phyloP scores from a whole-genome alignment of 208 protist genomes.

The Leishmania gerbilli region DNA sequence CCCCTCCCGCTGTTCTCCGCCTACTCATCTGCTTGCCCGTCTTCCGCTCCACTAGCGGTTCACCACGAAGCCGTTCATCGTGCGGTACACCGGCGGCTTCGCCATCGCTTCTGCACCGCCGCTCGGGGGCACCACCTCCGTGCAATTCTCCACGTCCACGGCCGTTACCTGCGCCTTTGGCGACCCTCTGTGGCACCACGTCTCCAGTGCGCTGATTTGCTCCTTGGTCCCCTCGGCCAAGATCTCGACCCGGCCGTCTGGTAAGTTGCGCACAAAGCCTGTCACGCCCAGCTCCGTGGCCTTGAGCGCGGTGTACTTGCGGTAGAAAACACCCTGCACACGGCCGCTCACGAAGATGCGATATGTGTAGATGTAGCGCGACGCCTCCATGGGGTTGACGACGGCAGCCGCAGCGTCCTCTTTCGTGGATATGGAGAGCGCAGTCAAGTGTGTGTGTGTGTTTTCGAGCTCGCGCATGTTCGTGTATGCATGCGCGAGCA shows the following conservation, averaged over 20 bases:
- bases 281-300: slow-evolving; percentile 56
- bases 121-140: not conserved
- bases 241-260: slow-evolving; percentile 78
- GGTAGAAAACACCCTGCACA: slow-evolving; percentile 91
- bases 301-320: slow-evolving; percentile 72
- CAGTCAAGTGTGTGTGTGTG: not conserved
- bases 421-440: not conserved
- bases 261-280: slow-evolving; percentile 83
- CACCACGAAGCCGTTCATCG: slow-evolving; percentile 3
- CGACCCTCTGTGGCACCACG: slow-evolving; percentile 80
- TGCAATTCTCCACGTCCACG: slow-evolving; percentile 27
- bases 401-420: not conserved
- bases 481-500: not conserved
- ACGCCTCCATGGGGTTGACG: not conserved
- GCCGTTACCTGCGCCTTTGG: slow-evolving; percentile 60
- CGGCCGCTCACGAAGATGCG: slow-evolving; percentile 76
- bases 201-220: slow-evolving; percentile 47
- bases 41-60: not conserved
- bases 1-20: not conserved
- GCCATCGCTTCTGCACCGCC: not conserved
- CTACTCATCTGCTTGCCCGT: not conserved
- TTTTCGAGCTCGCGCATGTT: not conserved
- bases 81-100: not conserved
- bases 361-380: slow-evolving; percentile 16
- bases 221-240: slow-evolving; percentile 60